Evolutionary conservation across 257 asterid genomes (phyloP).

Genomic region (Nicotiana otophora): DNA sequence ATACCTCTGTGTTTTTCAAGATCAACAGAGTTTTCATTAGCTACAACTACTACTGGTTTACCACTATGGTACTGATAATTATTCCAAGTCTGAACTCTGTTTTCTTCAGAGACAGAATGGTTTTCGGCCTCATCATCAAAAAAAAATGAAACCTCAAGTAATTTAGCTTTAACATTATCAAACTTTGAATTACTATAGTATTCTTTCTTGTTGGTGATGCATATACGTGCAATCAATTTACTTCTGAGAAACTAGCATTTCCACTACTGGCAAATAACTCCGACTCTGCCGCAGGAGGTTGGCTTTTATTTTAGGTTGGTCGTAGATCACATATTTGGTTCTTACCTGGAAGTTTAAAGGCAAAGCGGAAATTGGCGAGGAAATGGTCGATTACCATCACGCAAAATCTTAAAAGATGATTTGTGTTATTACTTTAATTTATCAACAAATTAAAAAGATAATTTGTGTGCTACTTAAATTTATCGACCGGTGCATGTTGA

Average conservation of each 20-base stretch:
- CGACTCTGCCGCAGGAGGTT: background rate
- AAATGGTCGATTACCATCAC: background rate
- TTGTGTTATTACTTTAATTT: background rate
- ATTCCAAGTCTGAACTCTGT: constrained; percentile 48
- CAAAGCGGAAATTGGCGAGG: too few species aligned
- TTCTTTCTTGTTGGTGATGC: background rate
- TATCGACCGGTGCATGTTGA: background rate
- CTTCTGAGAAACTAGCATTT: background rate
- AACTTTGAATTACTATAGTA: constrained; percentile 7
- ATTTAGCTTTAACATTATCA: constrained; percentile 44
- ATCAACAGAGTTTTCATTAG: constrained; percentile 29
- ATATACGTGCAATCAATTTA: background rate
- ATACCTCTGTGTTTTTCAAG: constrained; percentile 8
- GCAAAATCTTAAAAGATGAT: background rate
- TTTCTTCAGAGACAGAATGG: constrained; percentile 25
- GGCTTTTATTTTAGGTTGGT: too few species aligned
- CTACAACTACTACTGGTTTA: constrained; percentile 47
- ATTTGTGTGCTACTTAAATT: too few species aligned
- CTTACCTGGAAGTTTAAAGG: background rate
- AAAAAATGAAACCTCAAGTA: constrained; percentile 77
- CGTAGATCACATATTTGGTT: background rate
- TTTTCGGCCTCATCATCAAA: constrained; percentile 66
- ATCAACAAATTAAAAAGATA: too few species aligned
- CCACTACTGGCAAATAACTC: background rate
- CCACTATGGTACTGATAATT: constrained; percentile 55